A percentile compares a stretch with the other conserved stretches of the same genome.
phyloP scores from a whole-genome alignment of 768 basidiomycete genomes.

The Mycena venus region DNA sequence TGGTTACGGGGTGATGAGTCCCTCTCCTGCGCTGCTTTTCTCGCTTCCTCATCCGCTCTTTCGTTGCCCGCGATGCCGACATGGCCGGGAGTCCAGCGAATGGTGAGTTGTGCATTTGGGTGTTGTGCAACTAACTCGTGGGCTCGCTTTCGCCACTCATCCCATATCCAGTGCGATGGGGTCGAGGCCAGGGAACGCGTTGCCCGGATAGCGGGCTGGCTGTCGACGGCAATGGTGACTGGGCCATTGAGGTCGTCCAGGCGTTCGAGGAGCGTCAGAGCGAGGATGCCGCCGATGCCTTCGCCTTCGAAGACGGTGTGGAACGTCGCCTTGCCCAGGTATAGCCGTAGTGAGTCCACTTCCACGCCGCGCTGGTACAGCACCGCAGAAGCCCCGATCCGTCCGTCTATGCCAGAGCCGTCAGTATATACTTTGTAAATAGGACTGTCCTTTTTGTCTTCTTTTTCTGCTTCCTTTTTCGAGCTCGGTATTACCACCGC shows the following conservation, averaged over 20 bases:
- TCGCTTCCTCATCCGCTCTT: slow-evolving; percentile 35
- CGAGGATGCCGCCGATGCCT: slow-evolving; percentile 33
- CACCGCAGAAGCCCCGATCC: slow-evolving; percentile 39
- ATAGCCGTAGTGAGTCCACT: neutral
- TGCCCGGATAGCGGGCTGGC: slow-evolving; percentile 34
- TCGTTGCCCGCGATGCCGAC: slow-evolving; percentile 35
- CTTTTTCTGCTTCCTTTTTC: slow-evolving; percentile 12
- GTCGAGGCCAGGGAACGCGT: neutral
- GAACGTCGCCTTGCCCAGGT: slow-evolving; percentile 13
- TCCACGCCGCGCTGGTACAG: slow-evolving; percentile 2
- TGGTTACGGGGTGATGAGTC: neutral
- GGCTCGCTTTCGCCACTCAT: neutral
- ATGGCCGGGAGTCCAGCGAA: slow-evolving; percentile 39
- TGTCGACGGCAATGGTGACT: slow-evolving; percentile 34
- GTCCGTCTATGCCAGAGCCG: slow-evolving; percentile 33
- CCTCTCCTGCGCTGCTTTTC: slow-evolving; percentile 19
- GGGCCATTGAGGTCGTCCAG: neutral
- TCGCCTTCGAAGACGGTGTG: slow-evolving; percentile 45
- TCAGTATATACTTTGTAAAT: slow-evolving; percentile 33
- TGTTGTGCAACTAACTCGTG: neutral
- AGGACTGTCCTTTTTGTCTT: neutral
- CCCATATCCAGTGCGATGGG: slow-evolving; percentile 19
- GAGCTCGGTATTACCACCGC: neutral
- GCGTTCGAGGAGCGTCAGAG: slow-evolving; percentile 13
- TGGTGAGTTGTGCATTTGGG: neutral